Evolutionary conservation across 2,329 filamentous ascomycete species (phyloP).

Genomic region (Lecanicillium sp.): DNA sequence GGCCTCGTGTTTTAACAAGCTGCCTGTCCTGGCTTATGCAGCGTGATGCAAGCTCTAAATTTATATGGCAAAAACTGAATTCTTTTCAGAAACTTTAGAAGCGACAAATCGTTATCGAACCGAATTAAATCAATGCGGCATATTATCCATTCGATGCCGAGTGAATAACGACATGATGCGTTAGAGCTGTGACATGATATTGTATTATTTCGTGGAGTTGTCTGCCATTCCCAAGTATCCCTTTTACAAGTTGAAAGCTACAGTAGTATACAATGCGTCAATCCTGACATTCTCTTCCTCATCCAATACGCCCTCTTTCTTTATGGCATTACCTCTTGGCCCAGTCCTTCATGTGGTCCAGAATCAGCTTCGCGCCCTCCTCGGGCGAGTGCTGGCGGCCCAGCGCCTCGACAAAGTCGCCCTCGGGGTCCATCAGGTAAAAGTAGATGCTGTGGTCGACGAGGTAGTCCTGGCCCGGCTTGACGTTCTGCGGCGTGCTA

Average conservation of each 20-base stretch:
- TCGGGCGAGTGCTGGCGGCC: constrained; percentile 91
- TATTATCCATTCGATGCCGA: too few relatives aligned
- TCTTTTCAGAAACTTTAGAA: too few relatives aligned
- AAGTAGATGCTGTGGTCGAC: constrained; percentile 99
- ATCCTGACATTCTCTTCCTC: neutral
- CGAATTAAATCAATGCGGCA: too few relatives aligned
- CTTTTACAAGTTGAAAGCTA: constrained; percentile 4
- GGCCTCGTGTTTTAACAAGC: neutral
- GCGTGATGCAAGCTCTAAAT: too few relatives aligned
- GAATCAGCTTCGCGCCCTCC: constrained; percentile 75
- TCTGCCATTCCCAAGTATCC: neutral
- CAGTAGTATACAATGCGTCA: constrained; percentile 12
- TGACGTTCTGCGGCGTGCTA: constrained; percentile 80
- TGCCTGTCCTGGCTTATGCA: too few relatives aligned
- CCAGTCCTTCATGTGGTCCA: constrained; percentile 72
- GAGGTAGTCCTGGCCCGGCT: constrained; percentile 91
- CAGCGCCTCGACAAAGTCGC: constrained; percentile 95
- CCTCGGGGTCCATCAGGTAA: constrained; percentile 97
- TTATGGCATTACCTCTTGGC: constrained; percentile 25
- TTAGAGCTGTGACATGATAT: neutral
- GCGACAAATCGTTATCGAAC: too few relatives aligned
- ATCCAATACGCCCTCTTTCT: neutral
- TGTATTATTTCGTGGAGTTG: constrained; percentile 11
- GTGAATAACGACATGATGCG: too few relatives aligned
- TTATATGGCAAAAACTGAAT: too few relatives aligned